Base-by-base conservation (phyloP, 2,329 filamentous ascomycete species). In the Thermochaetoides dissita region DNA sequence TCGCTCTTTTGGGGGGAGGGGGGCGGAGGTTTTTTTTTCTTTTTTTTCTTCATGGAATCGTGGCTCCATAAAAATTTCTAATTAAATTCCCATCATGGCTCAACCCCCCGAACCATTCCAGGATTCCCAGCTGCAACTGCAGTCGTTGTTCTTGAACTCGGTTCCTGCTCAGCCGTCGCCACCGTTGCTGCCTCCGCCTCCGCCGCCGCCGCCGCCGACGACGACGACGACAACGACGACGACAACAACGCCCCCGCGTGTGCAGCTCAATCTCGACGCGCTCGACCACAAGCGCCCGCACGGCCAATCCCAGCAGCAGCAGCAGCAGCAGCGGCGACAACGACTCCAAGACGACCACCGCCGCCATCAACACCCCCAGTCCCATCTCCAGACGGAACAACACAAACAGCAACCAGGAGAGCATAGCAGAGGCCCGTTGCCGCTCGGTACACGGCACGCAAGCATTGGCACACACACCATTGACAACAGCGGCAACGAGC, bases 71-170 rank as follows among this genome's bases (percentile, higher is more conserved):
- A 58, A 59, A 59, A 57, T 55, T 51, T 55, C 57, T 57, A 60
- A 62, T 60, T 61, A 59, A 62, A 59, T 57, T 56, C 55, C 57
- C 55, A 59, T 45, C 53, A 59, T 60, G 59, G 57, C 57, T 57
- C 59, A 58, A 56, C 52, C 50, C 47, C 46, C 51, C 46, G 51
- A 50, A 40, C 44, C 47, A 46, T 49, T 40, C 46, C 47, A 5
- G 17, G 17, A 24, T 24, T 24, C 17, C 17, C 17, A 44, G 47
- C 49, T 50, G 46, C 50, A 49, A 49, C 51, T 45, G 42, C 49
- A 46, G 50, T 48, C 42, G 38, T 46, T 37, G 42, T 51, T 45
- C 46, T 45, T 48, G 38, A 51, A 53, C 47, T 46, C 45, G 36
- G 46, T 42, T 50, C 46, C 45, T 44, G 48, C 39, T 44, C 45